Percentiles rank a stretch among this genome's conserved stretches.
Conservation (phyloP, 768 basidiomycete species). For the Artomyces pyxidatus region DNA sequence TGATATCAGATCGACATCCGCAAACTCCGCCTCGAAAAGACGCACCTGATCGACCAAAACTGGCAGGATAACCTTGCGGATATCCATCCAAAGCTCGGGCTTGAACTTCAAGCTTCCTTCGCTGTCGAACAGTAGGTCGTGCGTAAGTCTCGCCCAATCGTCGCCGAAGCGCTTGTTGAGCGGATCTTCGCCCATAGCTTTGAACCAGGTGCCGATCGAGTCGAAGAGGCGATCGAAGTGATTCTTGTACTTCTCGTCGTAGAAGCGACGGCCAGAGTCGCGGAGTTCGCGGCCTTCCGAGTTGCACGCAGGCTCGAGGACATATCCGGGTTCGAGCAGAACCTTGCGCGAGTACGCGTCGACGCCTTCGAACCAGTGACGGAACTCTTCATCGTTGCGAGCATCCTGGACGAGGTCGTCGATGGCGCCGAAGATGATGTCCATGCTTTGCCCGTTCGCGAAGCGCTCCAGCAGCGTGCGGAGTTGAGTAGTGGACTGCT, state of each 20-base stretch:
- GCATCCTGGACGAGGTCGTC: slow-evolving; percentile 69
- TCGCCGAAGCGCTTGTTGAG: slow-evolving; percentile 75
- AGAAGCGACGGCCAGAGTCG: slow-evolving; percentile 72
- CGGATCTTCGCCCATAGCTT: slow-evolving; percentile 78
- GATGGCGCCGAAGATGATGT: slow-evolving; percentile 60
- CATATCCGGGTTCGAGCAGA: slow-evolving; percentile 75
- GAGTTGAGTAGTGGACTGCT: slow-evolving; percentile 51
- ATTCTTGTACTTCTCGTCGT: slow-evolving; percentile 59
- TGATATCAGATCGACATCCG: background rate
- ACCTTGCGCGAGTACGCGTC: slow-evolving; percentile 61
- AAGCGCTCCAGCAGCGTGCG: slow-evolving; percentile 87
- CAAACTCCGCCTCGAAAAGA: background rate
- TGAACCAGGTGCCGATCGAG: slow-evolving; percentile 69
- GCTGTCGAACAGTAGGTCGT: slow-evolving; percentile 71
- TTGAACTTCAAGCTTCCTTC: slow-evolving; percentile 88
- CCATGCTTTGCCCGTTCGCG: slow-evolving; percentile 65
- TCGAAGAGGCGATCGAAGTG: slow-evolving; percentile 81
- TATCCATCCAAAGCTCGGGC: slow-evolving; percentile 81
- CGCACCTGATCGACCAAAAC: slow-evolving; percentile 62
- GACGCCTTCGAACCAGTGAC: slow-evolving; percentile 61
- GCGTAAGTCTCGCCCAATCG: slow-evolving; percentile 75
- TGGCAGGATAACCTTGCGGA: slow-evolving; percentile 77
- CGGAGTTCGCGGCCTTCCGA: slow-evolving; percentile 53
- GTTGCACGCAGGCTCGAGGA: slow-evolving; percentile 72
- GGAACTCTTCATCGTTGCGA: slow-evolving; percentile 62